Base-by-base conservation (phyloP, 805 yeast genomes). In the Sugiyamaella americana region DNA sequence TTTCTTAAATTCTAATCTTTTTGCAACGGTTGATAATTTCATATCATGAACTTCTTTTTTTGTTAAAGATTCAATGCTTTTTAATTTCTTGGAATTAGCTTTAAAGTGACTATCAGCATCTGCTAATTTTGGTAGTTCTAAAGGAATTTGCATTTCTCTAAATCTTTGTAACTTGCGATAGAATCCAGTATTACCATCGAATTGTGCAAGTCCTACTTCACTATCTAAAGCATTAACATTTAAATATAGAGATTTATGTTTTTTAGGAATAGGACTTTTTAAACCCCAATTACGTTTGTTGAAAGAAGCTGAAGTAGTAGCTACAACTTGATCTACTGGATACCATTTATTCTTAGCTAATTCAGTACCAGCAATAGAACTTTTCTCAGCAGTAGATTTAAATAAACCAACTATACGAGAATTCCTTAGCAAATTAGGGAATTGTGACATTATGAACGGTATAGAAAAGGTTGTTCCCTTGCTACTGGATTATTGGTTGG, bases 211-310 rank as follows among this genome's bases (percentile, higher is more conserved):
- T n/a, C 61, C 55, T 13, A 51, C 51, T 11, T 50, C 51, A 43
- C 55, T 59, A 38, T 63, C 67, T 40, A 63, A 46, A 24, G 51
- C 52, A 17, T 45, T 39, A 18, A 61, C 57, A 24, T 53, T 52
- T 23, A 64, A 46, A 17, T 53, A 50, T 11, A 54, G 51, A 2
- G 61, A 46, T 32, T 51, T 48, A 32, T 63, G 62, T 40, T 54
- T 58, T 6, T 43, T 29, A 11, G 63, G 63, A 35, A 59, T 52
- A 37, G 53, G 50, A 22, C 58, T 44, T 51, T 64, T 64, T 30
- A 64, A 58, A n/a, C 68, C 68, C 66, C 67, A 64, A 54, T 64
- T 54, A n/a, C 58, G 53, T 24, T 67, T 58, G 52, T 55, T 53
- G 40, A 59, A 59, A 2, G 64, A 58, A 3, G 67, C 57, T 8